A percentile compares a stretch with the other conserved stretches of the same genome.
These are phyloP conservation scores for Aspergillus incahuasiensis DNA, from an alignment of 495 filamentous ascomycete species.

Conservation along the genomic window DNA sequence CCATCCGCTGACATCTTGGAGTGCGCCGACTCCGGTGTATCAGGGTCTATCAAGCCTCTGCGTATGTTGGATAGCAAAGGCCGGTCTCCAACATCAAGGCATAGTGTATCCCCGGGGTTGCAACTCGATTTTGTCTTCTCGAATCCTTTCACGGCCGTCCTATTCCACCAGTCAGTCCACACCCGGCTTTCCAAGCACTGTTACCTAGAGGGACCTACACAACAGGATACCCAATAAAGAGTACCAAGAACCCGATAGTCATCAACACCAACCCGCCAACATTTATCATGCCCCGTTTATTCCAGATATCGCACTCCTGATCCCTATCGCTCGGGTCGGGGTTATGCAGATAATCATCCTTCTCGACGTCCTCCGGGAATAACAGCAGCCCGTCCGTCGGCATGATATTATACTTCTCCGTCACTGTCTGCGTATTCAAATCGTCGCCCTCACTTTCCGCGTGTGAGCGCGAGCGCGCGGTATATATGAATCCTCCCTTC, in stretches of 20 bases:
- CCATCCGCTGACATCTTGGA: constrained; percentile 56
- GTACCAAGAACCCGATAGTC: constrained; percentile 55
- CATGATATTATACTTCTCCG: constrained; percentile 73
- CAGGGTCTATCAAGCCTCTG: constrained; percentile 61
- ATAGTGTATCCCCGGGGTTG: constrained; percentile 44
- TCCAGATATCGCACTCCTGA: constrained; percentile 63
- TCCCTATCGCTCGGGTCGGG: constrained; percentile 64
- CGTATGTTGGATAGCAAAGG: constrained; percentile 58
- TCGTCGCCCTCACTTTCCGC: constrained; percentile 61
- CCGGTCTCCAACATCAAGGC: constrained; percentile 54
- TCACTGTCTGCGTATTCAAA: constrained; percentile 72
- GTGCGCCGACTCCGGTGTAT: constrained; percentile 58
- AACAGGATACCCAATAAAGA: constrained; percentile 73
- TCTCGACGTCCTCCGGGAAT: constrained; percentile 73
- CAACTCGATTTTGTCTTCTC: constrained; percentile 26
- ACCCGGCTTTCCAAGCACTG: background rate
- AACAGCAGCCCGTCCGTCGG: constrained; percentile 65
- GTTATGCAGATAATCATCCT: constrained; percentile 74
- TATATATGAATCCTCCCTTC: constrained; percentile 24
- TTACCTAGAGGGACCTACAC: constrained; percentile 50
- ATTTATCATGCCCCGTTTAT: constrained; percentile 61
- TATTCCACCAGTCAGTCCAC: constrained; percentile 20
- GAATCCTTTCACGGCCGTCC: constrained; percentile 51
- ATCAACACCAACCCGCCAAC: constrained; percentile 61
- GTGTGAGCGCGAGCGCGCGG: constrained; percentile 55